phyloP scores from a whole-genome alignment of 306 rosid genomes.

The Datisca glomerata region DNA sequence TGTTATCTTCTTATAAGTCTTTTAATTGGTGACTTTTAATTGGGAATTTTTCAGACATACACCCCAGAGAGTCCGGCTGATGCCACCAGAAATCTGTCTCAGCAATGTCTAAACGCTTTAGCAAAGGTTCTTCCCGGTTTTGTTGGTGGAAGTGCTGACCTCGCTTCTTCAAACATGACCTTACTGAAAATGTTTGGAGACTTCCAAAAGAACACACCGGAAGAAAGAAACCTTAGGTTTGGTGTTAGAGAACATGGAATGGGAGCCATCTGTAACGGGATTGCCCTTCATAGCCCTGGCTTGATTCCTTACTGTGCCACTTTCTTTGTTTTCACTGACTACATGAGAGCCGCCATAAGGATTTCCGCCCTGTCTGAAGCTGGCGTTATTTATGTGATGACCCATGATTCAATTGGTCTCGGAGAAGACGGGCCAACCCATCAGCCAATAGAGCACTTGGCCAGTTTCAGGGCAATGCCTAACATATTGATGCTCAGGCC shows the following conservation, averaged over 20 bases:
- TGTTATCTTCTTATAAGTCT: neutral
- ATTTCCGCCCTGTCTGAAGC: conserved; percentile 67
- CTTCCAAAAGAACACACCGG: conserved; percentile 83
- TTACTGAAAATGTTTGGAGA: conserved; percentile 71
- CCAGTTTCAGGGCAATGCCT: conserved; percentile 99
- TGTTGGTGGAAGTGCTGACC: conserved; percentile 99
- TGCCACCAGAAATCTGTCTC: conserved; percentile 90
- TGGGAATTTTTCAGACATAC: conserved; percentile 54
- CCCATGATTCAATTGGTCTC: conserved; percentile 95
- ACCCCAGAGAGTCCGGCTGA: conserved; percentile 90
- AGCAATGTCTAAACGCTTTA: conserved; percentile 84
- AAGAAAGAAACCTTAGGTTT: conserved; percentile 82
- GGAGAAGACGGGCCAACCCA: conserved; percentile 99
- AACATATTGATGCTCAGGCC: conserved; percentile 94
- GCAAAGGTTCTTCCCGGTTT: conserved; percentile 82
- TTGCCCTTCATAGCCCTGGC: conserved; percentile 92
- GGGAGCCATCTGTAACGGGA: conserved; percentile 97
- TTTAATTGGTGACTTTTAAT: conserved; percentile 7
- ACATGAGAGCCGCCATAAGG: conserved; percentile 97
- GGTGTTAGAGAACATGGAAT: conserved; percentile 96
- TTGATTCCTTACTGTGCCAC: conserved; percentile 92
- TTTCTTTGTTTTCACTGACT: conserved; percentile 96
- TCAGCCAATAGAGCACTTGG: conserved; percentile 92
- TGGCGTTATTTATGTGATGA: conserved; percentile 86
- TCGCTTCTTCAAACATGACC: conserved; percentile 99